Percentiles rank a stretch among this genome's conserved stretches.
Conservation (phyloP, 2,329 filamentous ascomycete species). For the Sordariomycetes sp. region DNA sequence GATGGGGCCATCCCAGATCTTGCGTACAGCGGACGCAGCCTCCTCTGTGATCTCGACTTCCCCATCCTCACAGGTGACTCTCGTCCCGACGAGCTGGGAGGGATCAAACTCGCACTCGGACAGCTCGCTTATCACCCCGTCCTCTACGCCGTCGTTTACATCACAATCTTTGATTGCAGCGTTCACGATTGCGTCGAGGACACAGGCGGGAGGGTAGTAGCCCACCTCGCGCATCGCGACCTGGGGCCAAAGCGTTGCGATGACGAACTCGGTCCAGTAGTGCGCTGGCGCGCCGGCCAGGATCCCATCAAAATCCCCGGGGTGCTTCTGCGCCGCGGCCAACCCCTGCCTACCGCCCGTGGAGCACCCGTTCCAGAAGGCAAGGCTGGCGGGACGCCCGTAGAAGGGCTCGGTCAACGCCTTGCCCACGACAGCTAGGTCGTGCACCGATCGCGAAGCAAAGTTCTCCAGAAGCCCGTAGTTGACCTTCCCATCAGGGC, state of each 20-base stretch:
- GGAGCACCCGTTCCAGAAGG: slow-evolving; percentile 45
- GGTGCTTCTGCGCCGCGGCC: slow-evolving; percentile 36
- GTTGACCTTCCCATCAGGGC: slow-evolving; percentile 9
- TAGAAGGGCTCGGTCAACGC: slow-evolving; percentile 32
- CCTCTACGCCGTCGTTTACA: slow-evolving; percentile 27
- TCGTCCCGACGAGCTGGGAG: slow-evolving; percentile 15
- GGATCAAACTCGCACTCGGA: slow-evolving; percentile 24
- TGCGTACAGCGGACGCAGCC: slow-evolving; percentile 18
- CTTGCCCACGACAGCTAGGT: slow-evolving; percentile 28
- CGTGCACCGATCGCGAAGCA: slow-evolving; percentile 8
- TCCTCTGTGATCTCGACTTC: slow-evolving; percentile 17
- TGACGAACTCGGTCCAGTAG: neutral
- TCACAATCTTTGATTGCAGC: slow-evolving; percentile 35
- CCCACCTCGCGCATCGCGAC: slow-evolving; percentile 14
- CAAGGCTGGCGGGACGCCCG: slow-evolving; percentile 22
- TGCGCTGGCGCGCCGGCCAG: slow-evolving; percentile 27
- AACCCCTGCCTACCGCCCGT: slow-evolving; percentile 45
- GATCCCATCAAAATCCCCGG: slow-evolving; percentile 43
- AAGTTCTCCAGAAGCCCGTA: slow-evolving; percentile 18
- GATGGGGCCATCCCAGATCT: slow-evolving; percentile 14
- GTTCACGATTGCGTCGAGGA: slow-evolving; percentile 20
- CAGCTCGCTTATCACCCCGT: slow-evolving; percentile 30
- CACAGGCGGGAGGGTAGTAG: slow-evolving; percentile 22
- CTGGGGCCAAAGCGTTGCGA: slow-evolving; percentile 15
- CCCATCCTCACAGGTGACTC: slow-evolving; percentile 20